Conservation (phyloP, 176 grass and related monocot species). For the Triticum monococcum region DNA sequence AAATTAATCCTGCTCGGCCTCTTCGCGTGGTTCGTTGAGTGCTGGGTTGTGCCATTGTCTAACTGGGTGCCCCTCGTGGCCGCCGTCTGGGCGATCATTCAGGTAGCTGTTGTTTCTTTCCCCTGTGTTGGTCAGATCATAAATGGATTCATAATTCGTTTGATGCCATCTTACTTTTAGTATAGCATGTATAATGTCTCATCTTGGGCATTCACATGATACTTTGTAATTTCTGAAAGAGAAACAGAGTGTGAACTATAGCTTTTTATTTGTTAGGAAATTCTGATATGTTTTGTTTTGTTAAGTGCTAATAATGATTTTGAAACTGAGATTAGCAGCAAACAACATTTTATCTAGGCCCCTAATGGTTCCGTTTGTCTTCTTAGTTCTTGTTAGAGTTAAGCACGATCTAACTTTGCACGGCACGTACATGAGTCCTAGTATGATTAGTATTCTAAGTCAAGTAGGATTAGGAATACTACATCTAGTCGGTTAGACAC, state of each 20-base stretch:
- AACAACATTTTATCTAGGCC: not conserved
- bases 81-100: conserved; percentile 45
- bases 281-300: not conserved
- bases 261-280: not conserved
- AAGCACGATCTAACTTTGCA: too few relatives aligned
- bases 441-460: too few relatives aligned
- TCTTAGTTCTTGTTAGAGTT: not conserved
- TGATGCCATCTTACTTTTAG: too few relatives aligned
- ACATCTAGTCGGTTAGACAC: too few relatives aligned
- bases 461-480: too few relatives aligned
- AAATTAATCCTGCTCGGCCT: conserved; percentile 44
- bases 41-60: too few relatives aligned
- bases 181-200: not conserved
- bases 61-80: too few relatives aligned
- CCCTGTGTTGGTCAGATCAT: conserved; percentile 14
- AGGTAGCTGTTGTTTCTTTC: conserved; percentile 31
- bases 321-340: not conserved
- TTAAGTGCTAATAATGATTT: not conserved
- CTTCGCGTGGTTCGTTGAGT: too few relatives aligned
- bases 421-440: too few relatives aligned
- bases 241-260: not conserved
- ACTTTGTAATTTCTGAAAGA: not conserved
- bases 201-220: not conserved
- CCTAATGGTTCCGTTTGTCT: not conserved
- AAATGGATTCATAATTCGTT: not conserved